Base-by-base conservation (phyloP, 2,329 filamentous ascomycete genomes). In the Microsporum ferrugineum region DNA sequence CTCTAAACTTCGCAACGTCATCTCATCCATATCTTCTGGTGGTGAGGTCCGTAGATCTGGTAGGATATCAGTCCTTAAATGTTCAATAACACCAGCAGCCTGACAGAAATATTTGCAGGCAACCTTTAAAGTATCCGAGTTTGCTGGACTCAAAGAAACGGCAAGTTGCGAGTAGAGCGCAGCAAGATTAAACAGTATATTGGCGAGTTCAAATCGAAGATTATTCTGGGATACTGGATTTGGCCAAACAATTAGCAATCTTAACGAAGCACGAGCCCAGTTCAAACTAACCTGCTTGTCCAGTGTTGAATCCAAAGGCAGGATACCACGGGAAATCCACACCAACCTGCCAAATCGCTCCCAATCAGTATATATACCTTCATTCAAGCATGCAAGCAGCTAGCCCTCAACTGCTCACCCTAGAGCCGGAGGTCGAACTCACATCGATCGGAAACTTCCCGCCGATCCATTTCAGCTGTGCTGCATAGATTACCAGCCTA, bases 281-380 rank as follows among this genome's bases (percentile, higher is more conserved):
- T 38, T 17, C 29, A 23, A 60, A 70, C 72, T 65, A 65, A 75
- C 73, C 78, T 31, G 89, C 88, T 53, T 86, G 82, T 62, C 89
- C 85, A 10, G 84, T 88, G 72, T 95, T 92, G 73, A 96, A 96
- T 59, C 92, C 94, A 61, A 97, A 79, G 2, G 92, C 87, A 10
- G 91, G 89, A 76, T 95, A 96, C 94, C 94, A 99, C 2, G 89
- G 88, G 69, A 99, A 99, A 63, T 97, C 91, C 63, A 91, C 89
- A 23, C 94, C 94, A 66, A 96, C 89, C 88, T 91, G 68, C 65
- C 60, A 58, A 36, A 29, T 10, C 29, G 17, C 8, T 31, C 57
- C 7, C n/a, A 17, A 45, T 58, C 55, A 33, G 59, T 49, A 63
- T 64, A 41, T 31, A 14, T 10, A 56, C 12, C 34, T 6, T 43